Evolutionary conservation across 2,329 filamentous ascomycete species (phyloP), one percentile per base, ranked within the genome.

Genomic region (Claviceps sorghi): DNA sequence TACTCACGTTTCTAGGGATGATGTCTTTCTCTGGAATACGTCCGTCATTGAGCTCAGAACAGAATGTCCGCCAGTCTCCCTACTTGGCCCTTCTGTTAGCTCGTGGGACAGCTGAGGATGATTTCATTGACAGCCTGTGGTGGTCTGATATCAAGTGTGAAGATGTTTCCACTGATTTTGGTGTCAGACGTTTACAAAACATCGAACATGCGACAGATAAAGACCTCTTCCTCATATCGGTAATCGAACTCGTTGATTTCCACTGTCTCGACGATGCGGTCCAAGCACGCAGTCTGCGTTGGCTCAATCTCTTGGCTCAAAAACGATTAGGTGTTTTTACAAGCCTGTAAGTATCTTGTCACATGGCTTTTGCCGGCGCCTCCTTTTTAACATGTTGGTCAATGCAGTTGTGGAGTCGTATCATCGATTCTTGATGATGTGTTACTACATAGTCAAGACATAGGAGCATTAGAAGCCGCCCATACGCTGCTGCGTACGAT

Each of bases 211-310:
- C 82, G 58, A 75, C 74, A 51, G 80, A 85, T 55, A 76, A 78
- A 57, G 79, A 84, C 54, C 62, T 85, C 13, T 65, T 86, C 17
- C 70, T 85, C 6, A 80, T 78, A 55, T 78, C 78, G 3, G 79
- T 78, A 1, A 80, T 85, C 52, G 75, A 78, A 59, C 69, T 85
- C 43, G 76, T 85, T 10, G 82, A 86, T 60, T 85, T 86, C 59
- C 75, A 78, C 52, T 77, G 77, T 53, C 67, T 84, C 8, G 82
- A 85, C 53, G 80, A 84, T 52, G 69, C 70, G 1, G 72, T 81
- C 19, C 82, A 85, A 61, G 74, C 76, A 44, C 72, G 79, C 15
- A 77, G 72, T 17, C 66, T 86, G 3, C 61, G 69, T 17, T 83
- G 81, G 78, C 69, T 86, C 38, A 78, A 77, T 50, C 69, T 75